Evolutionary conservation across 139 green algal genomes (phyloP).

Genomic region (Trebouxia sp.): DNA sequence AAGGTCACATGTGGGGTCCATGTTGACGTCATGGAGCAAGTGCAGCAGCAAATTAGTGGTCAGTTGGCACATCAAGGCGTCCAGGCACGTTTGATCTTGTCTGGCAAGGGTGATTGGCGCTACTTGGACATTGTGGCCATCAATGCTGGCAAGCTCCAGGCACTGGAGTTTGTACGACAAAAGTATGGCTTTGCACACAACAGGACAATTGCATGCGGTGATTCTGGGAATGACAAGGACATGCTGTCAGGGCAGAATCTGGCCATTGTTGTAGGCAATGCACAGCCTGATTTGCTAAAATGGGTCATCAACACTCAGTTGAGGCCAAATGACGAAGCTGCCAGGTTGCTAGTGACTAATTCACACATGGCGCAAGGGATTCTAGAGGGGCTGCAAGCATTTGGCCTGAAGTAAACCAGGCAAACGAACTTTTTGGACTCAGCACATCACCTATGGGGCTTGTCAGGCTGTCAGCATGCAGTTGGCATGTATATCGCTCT

Average conservation of each 20-base stretch:
- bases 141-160: slow-evolving; percentile 42
- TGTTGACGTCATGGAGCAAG: slow-evolving; percentile 26
- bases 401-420: slow-evolving; percentile 54
- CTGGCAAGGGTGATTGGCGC: slow-evolving; percentile 59
- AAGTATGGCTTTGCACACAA: slow-evolving; percentile 43
- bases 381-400: slow-evolving; percentile 70
- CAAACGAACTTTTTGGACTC: too few relatives aligned
- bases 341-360: slow-evolving; percentile 13
- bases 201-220: slow-evolving; percentile 54
- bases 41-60: slow-evolving; percentile 18
- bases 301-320: slow-evolving; percentile 46
- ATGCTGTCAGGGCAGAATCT: slow-evolving; percentile 48
- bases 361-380: slow-evolving; percentile 60
- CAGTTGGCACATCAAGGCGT: slow-evolving; percentile 29
- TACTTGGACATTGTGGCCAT: slow-evolving; percentile 64
- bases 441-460: too few relatives aligned
- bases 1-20: slow-evolving; percentile 63
- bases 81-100: slow-evolving; percentile 42
- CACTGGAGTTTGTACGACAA: slow-evolving; percentile 44
- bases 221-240: slow-evolving; percentile 63
- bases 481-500: too few relatives aligned
- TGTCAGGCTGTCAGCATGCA: too few relatives aligned
- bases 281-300: slow-evolving; percentile 69
- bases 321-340: background rate
- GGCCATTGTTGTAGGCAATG: slow-evolving; percentile 81